A percentile compares a stretch with the other conserved stretches of the same genome.
Evolutionary conservation across 2,329 filamentous ascomycete genomes (phyloP).

Genomic region (Podosphaera fusca): DNA sequence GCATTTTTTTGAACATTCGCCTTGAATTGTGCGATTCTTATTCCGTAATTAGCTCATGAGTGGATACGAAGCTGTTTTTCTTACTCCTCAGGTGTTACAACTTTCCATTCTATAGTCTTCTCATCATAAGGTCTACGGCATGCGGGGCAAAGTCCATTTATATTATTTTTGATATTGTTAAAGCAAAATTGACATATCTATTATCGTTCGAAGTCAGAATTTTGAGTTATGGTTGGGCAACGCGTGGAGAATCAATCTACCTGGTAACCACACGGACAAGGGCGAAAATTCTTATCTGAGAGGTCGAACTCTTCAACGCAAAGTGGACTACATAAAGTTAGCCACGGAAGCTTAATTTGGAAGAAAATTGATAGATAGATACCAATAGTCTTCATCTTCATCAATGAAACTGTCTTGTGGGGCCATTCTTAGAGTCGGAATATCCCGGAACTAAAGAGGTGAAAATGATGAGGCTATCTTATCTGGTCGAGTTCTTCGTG

Average conservation of each 20-base stretch:
- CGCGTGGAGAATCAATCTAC: constrained; percentile 26
- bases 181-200: constrained; percentile 99
- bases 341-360: neutral
- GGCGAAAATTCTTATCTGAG: constrained; percentile 87
- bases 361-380: constrained; percentile 13
- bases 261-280: constrained; percentile 95
- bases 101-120: constrained; percentile 90
- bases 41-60: neutral
- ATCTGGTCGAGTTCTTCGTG: neutral
- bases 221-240: neutral
- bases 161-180: constrained; percentile 96
- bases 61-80: constrained; percentile 16
- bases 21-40: constrained; percentile 49
- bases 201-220: neutral
- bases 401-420: constrained; percentile 48
- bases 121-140: constrained; percentile 91
- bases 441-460: too few relatives aligned
- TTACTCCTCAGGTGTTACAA: constrained; percentile 85
- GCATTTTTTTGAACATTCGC: constrained; percentile 71
- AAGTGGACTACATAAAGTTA: constrained; percentile 43
- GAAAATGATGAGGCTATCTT: neutral
- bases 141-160: constrained; percentile 94
- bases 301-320: constrained; percentile 98
- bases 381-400: constrained; percentile 49
- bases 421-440: constrained; percentile 25